Evolutionary conservation across 2,329 filamentous ascomycete genomes (phyloP).

Genomic region (Sarocladium oryzae): DNA sequence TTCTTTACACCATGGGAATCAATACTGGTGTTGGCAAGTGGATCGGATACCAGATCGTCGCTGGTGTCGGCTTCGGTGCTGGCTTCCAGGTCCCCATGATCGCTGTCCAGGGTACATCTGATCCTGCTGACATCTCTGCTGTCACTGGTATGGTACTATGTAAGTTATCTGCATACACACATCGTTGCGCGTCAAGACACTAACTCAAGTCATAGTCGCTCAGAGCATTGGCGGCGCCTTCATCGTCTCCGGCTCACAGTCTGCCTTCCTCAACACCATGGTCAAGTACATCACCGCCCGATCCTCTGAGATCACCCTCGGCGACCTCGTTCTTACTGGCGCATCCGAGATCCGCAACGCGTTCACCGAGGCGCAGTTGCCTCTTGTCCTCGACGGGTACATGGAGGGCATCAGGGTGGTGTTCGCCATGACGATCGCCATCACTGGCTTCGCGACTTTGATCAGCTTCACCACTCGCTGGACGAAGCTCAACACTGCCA

Average conservation of each 20-base stretch:
- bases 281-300: constrained; percentile 24
- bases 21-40: constrained; percentile 34
- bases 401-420: constrained; percentile 57
- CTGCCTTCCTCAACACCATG: constrained; percentile 40
- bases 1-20: constrained; percentile 35
- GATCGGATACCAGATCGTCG: constrained; percentile 48
- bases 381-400: constrained; percentile 53
- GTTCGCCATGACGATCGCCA: constrained; percentile 50
- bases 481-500: constrained; percentile 24
- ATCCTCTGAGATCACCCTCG: constrained; percentile 31
- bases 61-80: constrained; percentile 39
- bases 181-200: no score
- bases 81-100: constrained; percentile 46
- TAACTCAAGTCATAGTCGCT: no score
- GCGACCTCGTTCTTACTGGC: constrained; percentile 33
- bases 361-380: constrained; percentile 38
- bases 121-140: constrained; percentile 36
- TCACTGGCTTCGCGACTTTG: constrained; percentile 33
- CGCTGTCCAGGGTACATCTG: constrained; percentile 35
- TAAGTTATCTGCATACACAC: no score
- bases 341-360: constrained; percentile 49
- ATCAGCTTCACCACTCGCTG: constrained; percentile 29
- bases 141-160: constrained; percentile 41
- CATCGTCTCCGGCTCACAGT: constrained; percentile 41
- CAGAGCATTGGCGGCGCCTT: constrained; percentile 46